phyloP scores from a whole-genome alignment of 2,329 filamentous ascomycete species.

The Trichoderma atrobrunneum region DNA sequence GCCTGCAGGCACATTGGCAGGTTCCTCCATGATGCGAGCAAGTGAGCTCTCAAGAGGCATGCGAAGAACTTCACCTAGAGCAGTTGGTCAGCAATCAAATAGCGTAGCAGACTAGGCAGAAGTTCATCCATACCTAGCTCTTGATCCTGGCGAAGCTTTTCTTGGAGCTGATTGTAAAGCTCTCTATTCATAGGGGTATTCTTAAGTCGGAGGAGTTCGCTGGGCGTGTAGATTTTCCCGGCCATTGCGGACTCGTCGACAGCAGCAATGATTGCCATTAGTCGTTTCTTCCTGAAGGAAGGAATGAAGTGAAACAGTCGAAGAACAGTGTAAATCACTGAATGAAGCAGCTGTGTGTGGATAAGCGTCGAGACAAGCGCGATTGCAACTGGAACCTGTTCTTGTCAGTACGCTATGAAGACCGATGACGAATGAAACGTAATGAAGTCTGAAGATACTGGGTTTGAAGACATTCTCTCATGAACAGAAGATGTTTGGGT shows the following conservation, averaged over 20 bases:
- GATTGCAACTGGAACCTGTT: conserved; percentile 30
- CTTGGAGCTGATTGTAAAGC: conserved; percentile 30
- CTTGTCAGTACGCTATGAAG: conserved; percentile 27
- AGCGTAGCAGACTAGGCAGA: not conserved
- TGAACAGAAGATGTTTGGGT: not conserved
- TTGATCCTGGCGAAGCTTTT: conserved; percentile 38
- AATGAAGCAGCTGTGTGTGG: conserved; percentile 26
- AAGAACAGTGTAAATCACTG: conserved; percentile 29
- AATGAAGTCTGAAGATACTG: not conserved
- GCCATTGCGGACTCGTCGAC: conserved; percentile 40
- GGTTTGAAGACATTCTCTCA: not conserved
- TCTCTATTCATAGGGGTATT: conserved; percentile 28
- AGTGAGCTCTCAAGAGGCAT: conserved; percentile 28
- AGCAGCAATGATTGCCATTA: conserved; percentile 42
- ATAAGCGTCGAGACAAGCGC: conserved; percentile 36
- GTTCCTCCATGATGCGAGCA: conserved; percentile 34
- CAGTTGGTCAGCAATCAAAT: not conserved
- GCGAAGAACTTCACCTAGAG: conserved; percentile 34
- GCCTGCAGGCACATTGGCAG: conserved; percentile 15
- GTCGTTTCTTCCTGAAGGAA: conserved; percentile 33
- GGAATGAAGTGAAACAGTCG: conserved; percentile 39
- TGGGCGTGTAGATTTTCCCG: conserved; percentile 41
- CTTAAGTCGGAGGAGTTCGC: conserved; percentile 43
- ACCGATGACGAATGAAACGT: not conserved
- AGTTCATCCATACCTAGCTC: conserved; percentile 39